Percentiles rank a stretch among this genome's conserved stretches.
Evolutionary conservation across 768 basidiomycete species (phyloP).

Genomic region (Auricularia heimuer): DNA sequence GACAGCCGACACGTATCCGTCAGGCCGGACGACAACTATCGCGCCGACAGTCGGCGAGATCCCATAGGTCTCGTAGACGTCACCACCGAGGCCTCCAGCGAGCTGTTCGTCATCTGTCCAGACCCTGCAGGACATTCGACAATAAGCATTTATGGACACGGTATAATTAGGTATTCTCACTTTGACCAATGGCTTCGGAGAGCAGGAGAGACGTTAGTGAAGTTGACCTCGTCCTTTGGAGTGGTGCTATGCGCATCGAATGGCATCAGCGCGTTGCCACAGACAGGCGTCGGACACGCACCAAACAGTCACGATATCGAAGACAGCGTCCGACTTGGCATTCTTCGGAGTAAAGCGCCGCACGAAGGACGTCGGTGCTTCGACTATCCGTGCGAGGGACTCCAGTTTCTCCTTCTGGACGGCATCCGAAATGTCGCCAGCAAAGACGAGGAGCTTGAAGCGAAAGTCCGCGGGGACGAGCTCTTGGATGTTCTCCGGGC

Average conservation of each 20-base stretch:
- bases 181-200: conserved; percentile 52
- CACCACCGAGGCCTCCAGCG: conserved; percentile 35
- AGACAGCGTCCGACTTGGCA: conserved; percentile 17
- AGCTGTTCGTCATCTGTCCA: conserved; percentile 43
- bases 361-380: conserved; percentile 18
- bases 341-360: conserved; percentile 20
- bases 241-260: background rate
- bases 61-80: conserved; percentile 49
- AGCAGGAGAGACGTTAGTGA: conserved; percentile 35
- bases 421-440: conserved; percentile 31
- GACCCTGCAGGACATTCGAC: background rate
- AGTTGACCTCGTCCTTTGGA: conserved; percentile 28
- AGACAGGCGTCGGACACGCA: background rate
- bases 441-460: conserved; percentile 48
- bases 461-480: conserved; percentile 40
- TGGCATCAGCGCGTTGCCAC: background rate
- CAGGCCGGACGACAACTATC: conserved; percentile 49
- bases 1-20: conserved; percentile 55
- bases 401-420: conserved; percentile 22
- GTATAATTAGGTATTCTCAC: conserved; percentile 19
- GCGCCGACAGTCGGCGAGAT: conserved; percentile 34
- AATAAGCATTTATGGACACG: too few relatives aligned
- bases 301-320: conserved; percentile 25
- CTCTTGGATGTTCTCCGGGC: conserved; percentile 45
- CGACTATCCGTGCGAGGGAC: conserved; percentile 25